These are phyloP conservation scores for Isoetes taiwanensis DNA, from an alignment of 75 land plant genomes.

Conservation along the genomic window DNA sequence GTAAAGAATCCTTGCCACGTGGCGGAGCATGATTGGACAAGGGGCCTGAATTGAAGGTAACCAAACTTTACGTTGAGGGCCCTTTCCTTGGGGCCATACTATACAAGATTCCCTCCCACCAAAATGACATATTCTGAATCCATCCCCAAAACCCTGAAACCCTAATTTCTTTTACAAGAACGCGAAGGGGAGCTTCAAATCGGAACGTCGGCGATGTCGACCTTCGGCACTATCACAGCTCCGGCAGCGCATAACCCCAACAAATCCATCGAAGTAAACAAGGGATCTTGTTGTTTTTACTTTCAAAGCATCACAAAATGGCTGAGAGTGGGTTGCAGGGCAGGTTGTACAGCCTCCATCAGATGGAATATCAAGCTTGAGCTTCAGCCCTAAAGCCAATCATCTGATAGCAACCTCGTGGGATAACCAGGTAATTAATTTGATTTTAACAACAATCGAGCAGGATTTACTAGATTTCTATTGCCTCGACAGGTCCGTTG, in stretches of 20 bases:
- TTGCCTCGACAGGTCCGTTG: conserved; percentile 58
- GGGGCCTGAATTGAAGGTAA: too few species aligned
- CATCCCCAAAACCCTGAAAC: too few species aligned
- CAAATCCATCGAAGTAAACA: conserved; percentile 26
- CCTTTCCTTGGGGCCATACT: too few species aligned
- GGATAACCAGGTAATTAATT: conserved; percentile 52
- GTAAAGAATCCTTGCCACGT: too few species aligned
- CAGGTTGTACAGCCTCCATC: conserved; percentile 52
- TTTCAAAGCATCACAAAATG: neutral
- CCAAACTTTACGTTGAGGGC: too few species aligned
- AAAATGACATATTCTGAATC: too few species aligned
- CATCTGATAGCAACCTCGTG: conserved; percentile 58
- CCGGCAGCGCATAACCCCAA: conserved; percentile 24
- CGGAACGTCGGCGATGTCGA: conserved; percentile 17
- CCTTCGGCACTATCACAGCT: conserved; percentile 18
- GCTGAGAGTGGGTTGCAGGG: neutral
- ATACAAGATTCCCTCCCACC: too few species aligned
- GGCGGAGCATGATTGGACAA: too few species aligned
- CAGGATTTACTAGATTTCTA: neutral
- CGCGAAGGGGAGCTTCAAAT: too few species aligned
- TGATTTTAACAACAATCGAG: neutral
- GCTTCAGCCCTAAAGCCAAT: conserved; percentile 58
- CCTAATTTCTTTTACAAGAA: too few species aligned
- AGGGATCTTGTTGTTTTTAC: neutral
- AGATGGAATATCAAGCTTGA: conserved; percentile 55